Evolutionary conservation across 1,139 yeast genomes (phyloP).

Genomic region (Blastobotrys arbuscula): DNA sequence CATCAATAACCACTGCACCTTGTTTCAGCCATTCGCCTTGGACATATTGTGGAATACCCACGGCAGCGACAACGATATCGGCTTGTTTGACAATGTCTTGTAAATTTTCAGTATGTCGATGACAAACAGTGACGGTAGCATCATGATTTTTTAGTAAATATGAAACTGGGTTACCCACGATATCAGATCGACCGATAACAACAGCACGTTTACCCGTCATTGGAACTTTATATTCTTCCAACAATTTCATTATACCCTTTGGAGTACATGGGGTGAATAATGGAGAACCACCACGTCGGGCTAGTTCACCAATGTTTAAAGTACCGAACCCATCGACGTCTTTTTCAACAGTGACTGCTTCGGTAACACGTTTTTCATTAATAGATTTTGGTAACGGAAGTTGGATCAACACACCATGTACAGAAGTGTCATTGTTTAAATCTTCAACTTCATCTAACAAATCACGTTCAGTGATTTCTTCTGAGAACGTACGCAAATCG

Average conservation of each 20-base stretch:
- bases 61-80: slow-evolving; percentile 88
- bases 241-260: slow-evolving; percentile 79
- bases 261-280: slow-evolving; percentile 93
- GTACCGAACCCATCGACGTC: slow-evolving; percentile 98
- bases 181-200: slow-evolving; percentile 92
- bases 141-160: slow-evolving; percentile 70
- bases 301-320: slow-evolving; percentile 82
- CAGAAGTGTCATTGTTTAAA: slow-evolving; percentile 60
- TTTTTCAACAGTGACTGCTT: slow-evolving; percentile 68
- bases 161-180: slow-evolving; percentile 93
- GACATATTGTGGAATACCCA: slow-evolving; percentile 78
- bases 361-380: slow-evolving; percentile 72
- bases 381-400: slow-evolving; percentile 83
- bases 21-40: slow-evolving; percentile 85
- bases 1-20: slow-evolving; percentile 88
- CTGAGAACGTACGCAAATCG: slow-evolving; percentile 62
- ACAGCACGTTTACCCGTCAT: slow-evolving; percentile 82
- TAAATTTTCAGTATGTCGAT: slow-evolving; percentile 66
- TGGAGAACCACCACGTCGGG: slow-evolving; percentile 85
- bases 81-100: slow-evolving; percentile 60
- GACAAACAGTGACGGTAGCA: slow-evolving; percentile 84
- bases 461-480: slow-evolving; percentile 38
- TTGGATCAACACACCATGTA: slow-evolving; percentile 89
- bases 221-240: slow-evolving; percentile 55
- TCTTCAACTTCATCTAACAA: slow-evolving; percentile 53